phyloP scores from a whole-genome alignment of 1,139 yeast genomes.

The Blastobotrys illinoisensis region DNA sequence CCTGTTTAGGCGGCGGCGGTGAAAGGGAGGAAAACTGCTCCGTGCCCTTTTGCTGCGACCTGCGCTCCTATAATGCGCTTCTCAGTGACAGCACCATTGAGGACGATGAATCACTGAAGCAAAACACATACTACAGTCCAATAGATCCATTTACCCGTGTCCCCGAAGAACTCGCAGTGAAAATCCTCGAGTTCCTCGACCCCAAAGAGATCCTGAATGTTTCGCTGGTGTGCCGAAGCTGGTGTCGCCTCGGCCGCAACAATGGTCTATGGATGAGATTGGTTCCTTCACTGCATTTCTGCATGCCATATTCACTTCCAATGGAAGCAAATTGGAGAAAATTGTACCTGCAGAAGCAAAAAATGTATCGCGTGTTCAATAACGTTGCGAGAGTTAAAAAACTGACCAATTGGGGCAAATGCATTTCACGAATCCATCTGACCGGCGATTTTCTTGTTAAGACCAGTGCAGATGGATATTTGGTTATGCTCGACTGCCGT shows the following conservation, averaged over 20 bases:
- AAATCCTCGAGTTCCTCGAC: not conserved
- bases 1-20: not conserved
- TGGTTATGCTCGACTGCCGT: too few relatives aligned
- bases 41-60: not conserved
- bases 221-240: not conserved
- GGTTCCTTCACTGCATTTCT: not conserved
- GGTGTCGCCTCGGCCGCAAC: not conserved
- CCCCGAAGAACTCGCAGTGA: not conserved
- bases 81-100: not conserved
- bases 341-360: not conserved
- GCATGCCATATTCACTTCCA: not conserved
- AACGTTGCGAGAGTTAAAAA: not conserved
- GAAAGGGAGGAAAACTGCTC: not conserved
- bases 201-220: not conserved
- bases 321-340: not conserved
- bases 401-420: not conserved
- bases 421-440: not conserved
- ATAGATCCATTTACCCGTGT: not conserved
- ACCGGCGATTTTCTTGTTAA: not conserved
- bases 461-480: not conserved
- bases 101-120: too few relatives aligned
- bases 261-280: not conserved
- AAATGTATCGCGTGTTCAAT: not conserved
- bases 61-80: not conserved
- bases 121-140: not conserved